Percentiles rank a stretch among this genome's conserved stretches.
phyloP scores from a whole-genome alignment of 1,139 yeast genomes.

The Yamadazyma taylorii region DNA sequence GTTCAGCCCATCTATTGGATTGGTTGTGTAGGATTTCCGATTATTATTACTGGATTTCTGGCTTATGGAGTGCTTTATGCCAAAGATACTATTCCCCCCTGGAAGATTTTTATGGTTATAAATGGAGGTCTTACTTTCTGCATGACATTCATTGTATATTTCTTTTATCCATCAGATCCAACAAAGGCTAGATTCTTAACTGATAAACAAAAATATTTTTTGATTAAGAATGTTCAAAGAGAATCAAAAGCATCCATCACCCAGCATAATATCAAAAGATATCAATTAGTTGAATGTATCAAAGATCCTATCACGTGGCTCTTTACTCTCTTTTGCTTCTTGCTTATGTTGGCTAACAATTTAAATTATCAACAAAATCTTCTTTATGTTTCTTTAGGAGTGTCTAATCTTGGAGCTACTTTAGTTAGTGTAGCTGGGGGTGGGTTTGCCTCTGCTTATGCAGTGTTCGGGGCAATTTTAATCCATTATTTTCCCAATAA shows the following conservation, averaged over 20 bases:
- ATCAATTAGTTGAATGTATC: conserved; percentile 43
- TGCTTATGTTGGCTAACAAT: conserved; percentile 45
- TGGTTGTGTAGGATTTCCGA: conserved; percentile 42
- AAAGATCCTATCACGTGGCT: conserved; percentile 49
- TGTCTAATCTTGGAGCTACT: conserved; percentile 45
- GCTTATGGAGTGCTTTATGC: conserved; percentile 39
- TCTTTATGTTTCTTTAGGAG: conserved; percentile 30
- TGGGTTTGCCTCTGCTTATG: conserved; percentile 23
- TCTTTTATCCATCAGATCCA: conserved; percentile 37
- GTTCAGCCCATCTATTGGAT: conserved; percentile 44
- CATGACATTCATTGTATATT: conserved; percentile 26
- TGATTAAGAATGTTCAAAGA: conserved; percentile 37
- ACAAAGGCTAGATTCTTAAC: conserved; percentile 20
- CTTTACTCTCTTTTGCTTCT: conserved; percentile 33
- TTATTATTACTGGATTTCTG: conserved; percentile 46
- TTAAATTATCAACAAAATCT: conserved; percentile 45
- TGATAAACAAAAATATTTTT: conserved; percentile 23
- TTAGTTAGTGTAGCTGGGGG: conserved; percentile 52
- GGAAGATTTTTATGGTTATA: conserved; percentile 38
- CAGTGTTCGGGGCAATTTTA: conserved; percentile 4
- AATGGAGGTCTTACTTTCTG: conserved; percentile 45
- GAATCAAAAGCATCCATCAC: conserved; percentile 44
- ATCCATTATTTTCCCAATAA: conserved; percentile 14
- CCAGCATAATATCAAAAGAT: conserved; percentile 42
- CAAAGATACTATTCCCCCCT: conserved; percentile 19